phyloP scores from a whole-genome alignment of 495 filamentous ascomycete genomes.

The Aspergillus leporis region DNA sequence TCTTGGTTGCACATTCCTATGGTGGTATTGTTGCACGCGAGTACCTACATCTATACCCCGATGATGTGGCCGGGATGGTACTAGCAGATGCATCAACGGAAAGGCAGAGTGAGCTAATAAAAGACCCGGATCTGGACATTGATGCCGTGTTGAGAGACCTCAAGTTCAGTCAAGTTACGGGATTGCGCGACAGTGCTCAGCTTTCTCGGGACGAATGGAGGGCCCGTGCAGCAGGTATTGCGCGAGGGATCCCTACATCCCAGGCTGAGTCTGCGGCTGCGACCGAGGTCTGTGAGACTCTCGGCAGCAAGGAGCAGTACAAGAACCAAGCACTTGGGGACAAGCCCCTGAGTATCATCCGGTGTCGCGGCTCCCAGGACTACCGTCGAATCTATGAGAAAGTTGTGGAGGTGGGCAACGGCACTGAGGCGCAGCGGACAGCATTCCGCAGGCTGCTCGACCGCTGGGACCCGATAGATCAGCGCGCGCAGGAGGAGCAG shows the following conservation, averaged over 20 bases:
- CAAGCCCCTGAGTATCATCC: constrained; percentile 41
- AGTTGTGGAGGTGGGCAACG: constrained; percentile 36
- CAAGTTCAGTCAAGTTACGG: constrained; percentile 33
- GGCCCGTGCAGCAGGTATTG: constrained; percentile 34
- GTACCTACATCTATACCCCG: constrained; percentile 38
- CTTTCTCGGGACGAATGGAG: constrained; percentile 40
- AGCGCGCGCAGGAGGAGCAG: constrained; percentile 46
- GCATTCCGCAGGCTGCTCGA: constrained; percentile 35
- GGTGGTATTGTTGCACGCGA: constrained; percentile 52
- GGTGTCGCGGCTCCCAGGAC: constrained; percentile 32
- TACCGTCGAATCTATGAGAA: constrained; percentile 34
- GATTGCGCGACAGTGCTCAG: constrained; percentile 25
- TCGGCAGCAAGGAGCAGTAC: constrained; percentile 37
- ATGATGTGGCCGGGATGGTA: constrained; percentile 40
- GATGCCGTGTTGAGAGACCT: constrained; percentile 32
- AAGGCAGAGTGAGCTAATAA: constrained; percentile 32
- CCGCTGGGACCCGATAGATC: constrained; percentile 37
- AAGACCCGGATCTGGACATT: constrained; percentile 33
- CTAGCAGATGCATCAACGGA: constrained; percentile 42
- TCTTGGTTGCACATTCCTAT: constrained; percentile 54
- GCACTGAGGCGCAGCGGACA: constrained; percentile 28
- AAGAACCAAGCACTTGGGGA: constrained; percentile 28
- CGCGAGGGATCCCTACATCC: constrained; percentile 21
- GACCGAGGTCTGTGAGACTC: constrained; percentile 24
- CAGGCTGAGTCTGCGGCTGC: constrained; percentile 22